Evolutionary conservation across 208 protist genomes (phyloP).

Genomic region (Leishmania lainsoni): DNA sequence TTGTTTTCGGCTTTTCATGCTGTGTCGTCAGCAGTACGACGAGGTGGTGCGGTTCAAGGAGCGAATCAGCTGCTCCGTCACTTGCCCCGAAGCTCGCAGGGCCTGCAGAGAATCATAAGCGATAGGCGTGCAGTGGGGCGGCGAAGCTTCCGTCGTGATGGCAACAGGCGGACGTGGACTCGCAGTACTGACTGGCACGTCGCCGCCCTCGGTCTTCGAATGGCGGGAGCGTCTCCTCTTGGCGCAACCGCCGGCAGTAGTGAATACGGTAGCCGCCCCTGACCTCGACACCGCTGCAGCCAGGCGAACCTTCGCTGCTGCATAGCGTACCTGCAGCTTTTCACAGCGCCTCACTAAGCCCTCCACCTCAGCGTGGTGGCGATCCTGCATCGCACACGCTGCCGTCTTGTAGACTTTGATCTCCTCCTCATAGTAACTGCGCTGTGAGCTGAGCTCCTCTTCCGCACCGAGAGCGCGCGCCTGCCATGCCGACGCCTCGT

Average conservation of each 20-base stretch:
- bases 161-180: not conserved
- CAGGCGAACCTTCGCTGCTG: constrained; percentile 43
- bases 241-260: not conserved
- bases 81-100: constrained; percentile 20
- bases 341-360: constrained; percentile 32
- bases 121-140: not conserved
- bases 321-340: constrained; percentile 35
- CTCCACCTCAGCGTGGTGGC: constrained; percentile 38
- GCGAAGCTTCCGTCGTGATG: not conserved
- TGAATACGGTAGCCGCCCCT: constrained; percentile 3
- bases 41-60: constrained; percentile 24
- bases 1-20: not conserved
- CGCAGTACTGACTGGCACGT: not conserved
- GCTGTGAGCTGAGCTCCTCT: constrained; percentile 38
- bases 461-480: constrained; percentile 33
- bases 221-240: constrained; percentile 2
- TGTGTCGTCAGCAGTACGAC: not conserved
- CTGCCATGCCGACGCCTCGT: constrained; percentile 25
- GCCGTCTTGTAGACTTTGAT: constrained; percentile 47
- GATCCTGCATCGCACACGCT: constrained; percentile 38
- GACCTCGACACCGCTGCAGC: constrained; percentile 25
- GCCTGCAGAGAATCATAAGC: constrained; percentile 26
- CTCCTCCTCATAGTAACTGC: constrained; percentile 44
- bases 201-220: not conserved
- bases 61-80: constrained; percentile 15